These are phyloP conservation scores for Fusarium austroafricanum DNA, from an alignment of 2,329 filamentous ascomycete genomes.

Conservation along the genomic window DNA sequence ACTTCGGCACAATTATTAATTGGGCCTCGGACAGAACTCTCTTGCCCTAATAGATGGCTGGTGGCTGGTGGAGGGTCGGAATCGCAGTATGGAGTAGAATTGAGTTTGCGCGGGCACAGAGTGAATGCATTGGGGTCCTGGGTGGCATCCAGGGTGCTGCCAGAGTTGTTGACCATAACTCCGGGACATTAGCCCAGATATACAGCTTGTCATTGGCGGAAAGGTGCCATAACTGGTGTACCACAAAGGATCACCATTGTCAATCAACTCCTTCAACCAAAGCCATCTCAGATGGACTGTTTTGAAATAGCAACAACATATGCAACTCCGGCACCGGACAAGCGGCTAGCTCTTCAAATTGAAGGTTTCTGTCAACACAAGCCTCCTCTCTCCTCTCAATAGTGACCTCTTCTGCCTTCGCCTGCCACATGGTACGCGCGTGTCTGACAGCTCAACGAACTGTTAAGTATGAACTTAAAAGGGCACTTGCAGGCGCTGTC, in stretches of 20 bases:
- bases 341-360: constrained; percentile 3
- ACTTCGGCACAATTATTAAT: constrained; percentile 17
- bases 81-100: background rate
- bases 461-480: constrained; percentile 33
- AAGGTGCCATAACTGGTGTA: background rate
- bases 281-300: background rate
- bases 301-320: constrained; percentile 2
- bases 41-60: constrained; percentile 6
- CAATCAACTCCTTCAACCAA: background rate
- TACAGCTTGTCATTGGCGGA: constrained; percentile 12
- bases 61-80: constrained; percentile 20
- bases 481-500: constrained; percentile 3
- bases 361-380: constrained; percentile 2
- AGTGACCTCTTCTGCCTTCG: constrained; percentile 1
- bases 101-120: constrained; percentile 23
- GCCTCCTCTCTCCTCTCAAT: background rate
- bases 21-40: constrained; percentile 7
- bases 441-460: constrained; percentile 31
- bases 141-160: background rate
- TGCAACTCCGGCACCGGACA: constrained; percentile 27
- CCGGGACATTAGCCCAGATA: background rate
- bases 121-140: constrained; percentile 1
- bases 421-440: constrained; percentile 21
- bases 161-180: constrained; percentile 7
- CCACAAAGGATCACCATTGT: background rate